These are phyloP conservation scores for Lentinula sp. DNA, from an alignment of 768 basidiomycete genomes.

Conservation along the genomic window DNA sequence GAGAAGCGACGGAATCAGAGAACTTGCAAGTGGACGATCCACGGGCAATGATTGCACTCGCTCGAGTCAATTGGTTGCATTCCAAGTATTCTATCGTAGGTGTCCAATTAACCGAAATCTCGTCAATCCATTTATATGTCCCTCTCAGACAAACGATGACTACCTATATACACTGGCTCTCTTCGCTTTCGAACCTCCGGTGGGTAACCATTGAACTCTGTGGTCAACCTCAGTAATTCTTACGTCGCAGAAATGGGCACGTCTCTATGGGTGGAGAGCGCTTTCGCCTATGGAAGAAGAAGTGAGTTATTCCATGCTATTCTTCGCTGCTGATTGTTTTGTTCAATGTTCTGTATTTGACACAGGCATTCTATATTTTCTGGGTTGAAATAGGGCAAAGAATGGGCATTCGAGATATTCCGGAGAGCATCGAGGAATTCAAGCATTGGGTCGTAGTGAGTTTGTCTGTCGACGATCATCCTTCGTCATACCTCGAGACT, in stretches of 20 bases:
- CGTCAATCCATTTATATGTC: neutral
- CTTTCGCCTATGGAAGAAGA: slow-evolving; percentile 38
- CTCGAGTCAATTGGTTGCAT: slow-evolving; percentile 38
- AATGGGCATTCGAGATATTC: slow-evolving; percentile 45
- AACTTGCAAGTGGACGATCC: slow-evolving; percentile 24
- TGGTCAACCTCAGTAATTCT: neutral
- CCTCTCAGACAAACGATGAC: slow-evolving; percentile 32
- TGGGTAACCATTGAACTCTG: slow-evolving; percentile 12
- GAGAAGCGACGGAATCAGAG: neutral
- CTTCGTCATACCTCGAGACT: neutral
- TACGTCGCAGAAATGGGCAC: slow-evolving; percentile 28
- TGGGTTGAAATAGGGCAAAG: slow-evolving; percentile 40
- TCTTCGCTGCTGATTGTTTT: too few species aligned
- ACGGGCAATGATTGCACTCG: slow-evolving; percentile 32
- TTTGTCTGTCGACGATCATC: neutral
- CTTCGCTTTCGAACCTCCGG: slow-evolving; percentile 32
- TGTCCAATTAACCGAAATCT: neutral
- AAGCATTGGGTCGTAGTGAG: slow-evolving; percentile 31
- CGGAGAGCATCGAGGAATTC: slow-evolving; percentile 30
- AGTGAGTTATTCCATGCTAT: slow-evolving; percentile 11
- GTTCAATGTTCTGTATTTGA: neutral
- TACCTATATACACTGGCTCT: slow-evolving; percentile 35
- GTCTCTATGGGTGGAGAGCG: slow-evolving; percentile 37
- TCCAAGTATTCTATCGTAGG: slow-evolving; percentile 33
- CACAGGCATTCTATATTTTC: slow-evolving; percentile 28